Conservation (phyloP, 352 stramenopile genomes). For the Globisporangium polare region DNA sequence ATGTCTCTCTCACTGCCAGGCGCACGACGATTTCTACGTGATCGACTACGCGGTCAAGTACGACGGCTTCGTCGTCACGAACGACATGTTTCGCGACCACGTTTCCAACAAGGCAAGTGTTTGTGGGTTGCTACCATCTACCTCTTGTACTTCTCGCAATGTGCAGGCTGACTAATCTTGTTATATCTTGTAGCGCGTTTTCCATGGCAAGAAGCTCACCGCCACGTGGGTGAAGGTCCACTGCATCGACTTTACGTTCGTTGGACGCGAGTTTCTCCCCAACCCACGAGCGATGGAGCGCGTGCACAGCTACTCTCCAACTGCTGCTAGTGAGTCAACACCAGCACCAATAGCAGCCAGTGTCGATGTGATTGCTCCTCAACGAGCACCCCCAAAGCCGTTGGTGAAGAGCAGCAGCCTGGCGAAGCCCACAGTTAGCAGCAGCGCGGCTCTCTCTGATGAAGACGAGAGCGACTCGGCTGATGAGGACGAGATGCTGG, state of each 20-base stretch:
- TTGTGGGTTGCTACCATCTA: too few species aligned
- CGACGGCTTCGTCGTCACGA: constrained; percentile 87
- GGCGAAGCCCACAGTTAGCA: not conserved
- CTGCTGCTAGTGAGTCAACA: not conserved
- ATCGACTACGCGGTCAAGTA: constrained; percentile 90
- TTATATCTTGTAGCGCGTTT: constrained; percentile 38
- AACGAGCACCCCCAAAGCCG: constrained; percentile 11
- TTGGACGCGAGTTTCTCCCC: constrained; percentile 86
- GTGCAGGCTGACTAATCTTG: not conserved
- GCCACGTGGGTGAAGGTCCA: constrained; percentile 57
- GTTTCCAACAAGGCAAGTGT: constrained; percentile 58
- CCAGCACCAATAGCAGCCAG: not conserved
- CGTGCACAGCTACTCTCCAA: constrained; percentile 34
- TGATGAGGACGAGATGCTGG: constrained; percentile 35
- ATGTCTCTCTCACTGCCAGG: constrained; percentile 25
- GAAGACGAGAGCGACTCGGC: constrained; percentile 19
- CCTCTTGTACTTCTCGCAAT: too few species aligned
- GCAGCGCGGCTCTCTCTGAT: not conserved
- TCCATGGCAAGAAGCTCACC: constrained; percentile 60
- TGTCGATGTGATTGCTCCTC: not conserved
- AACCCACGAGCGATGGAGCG: constrained; percentile 83
- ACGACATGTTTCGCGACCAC: constrained; percentile 92
- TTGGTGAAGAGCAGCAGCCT: constrained; percentile 6
- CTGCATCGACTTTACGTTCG: constrained; percentile 89
- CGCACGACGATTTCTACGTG: constrained; percentile 90